Evolutionary conservation across 129 eudicot genomes (phyloP).

Genomic region (Ambrosia trifida): DNA sequence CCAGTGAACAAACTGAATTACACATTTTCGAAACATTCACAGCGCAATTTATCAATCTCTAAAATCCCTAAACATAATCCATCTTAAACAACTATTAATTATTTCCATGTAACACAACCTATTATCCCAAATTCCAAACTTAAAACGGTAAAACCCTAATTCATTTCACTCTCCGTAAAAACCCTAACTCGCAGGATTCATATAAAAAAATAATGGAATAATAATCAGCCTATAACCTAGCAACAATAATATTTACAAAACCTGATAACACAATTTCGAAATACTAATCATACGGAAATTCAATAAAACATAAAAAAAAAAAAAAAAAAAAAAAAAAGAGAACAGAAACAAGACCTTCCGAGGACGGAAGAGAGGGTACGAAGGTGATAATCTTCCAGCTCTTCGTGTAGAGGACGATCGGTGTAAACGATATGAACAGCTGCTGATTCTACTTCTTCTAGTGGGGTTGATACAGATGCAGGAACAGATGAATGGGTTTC

Average conservation of each 20-base stretch:
- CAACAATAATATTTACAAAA: neutral
- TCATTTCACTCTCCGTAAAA: neutral
- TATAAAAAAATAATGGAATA: neutral
- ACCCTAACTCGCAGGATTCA: slow-evolving; percentile 12
- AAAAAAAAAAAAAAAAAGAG: neutral
- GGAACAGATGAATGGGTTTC: slow-evolving; percentile 39
- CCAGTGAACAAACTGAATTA: neutral
- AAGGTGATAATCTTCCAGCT: slow-evolving; percentile 63
- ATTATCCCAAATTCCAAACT: neutral
- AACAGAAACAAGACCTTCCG: slow-evolving; percentile 54
- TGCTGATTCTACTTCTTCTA: slow-evolving; percentile 29
- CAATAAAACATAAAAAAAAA: neutral
- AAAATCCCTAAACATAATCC: neutral
- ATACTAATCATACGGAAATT: neutral
- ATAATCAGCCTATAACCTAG: neutral
- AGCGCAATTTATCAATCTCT: neutral
- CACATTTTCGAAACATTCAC: neutral
- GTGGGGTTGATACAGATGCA: slow-evolving; percentile 18
- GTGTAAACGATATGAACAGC: slow-evolving; percentile 77
- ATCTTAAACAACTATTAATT: neutral
- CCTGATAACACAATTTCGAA: neutral
- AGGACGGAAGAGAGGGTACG: slow-evolving; percentile 76
- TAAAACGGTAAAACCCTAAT: neutral
- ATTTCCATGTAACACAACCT: neutral
- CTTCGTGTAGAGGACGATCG: slow-evolving; percentile 59